A percentile compares a stretch with the other conserved stretches of the same genome.
Conservation (phyloP, 23 red algal genomes). For the Gracilaria vermiculophylla region DNA sequence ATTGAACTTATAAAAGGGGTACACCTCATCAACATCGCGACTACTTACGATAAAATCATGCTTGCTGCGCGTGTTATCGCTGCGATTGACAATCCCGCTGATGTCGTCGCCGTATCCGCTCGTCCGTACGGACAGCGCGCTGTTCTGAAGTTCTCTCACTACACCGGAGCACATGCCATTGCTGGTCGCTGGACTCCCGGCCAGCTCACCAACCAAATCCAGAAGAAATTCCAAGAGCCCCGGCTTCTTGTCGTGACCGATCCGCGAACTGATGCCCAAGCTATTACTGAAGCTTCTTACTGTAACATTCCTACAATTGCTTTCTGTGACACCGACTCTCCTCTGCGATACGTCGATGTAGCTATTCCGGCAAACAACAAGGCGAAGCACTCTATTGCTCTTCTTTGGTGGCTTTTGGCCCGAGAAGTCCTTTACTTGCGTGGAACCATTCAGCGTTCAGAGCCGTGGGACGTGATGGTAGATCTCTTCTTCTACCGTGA, state of each 20-base stretch:
- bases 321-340: conserved; percentile 98
- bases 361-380: conserved; percentile 99
- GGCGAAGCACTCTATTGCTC: conserved; percentile 82
- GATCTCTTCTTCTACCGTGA: conserved; percentile 99
- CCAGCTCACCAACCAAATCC: conserved; percentile 99
- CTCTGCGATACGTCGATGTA: conserved; percentile 87
- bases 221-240: conserved; percentile 90
- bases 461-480: conserved; percentile 98
- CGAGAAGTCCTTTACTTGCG: conserved; percentile 91
- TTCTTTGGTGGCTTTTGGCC: conserved; percentile 92
- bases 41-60: conserved; percentile 96
- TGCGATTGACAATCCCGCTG: conserved; percentile 87
- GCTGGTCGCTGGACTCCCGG: conserved; percentile 99
- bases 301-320: conserved; percentile 96
- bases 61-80: conserved; percentile 96
- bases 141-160: conserved; percentile 98
- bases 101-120: conserved; percentile 94
- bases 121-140: conserved; percentile 97
- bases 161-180: conserved; percentile 82
- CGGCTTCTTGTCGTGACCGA: conserved; percentile 97
- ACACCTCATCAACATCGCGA: conserved; percentile 90
- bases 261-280: conserved; percentile 92
- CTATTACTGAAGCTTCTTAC: conserved; percentile 92
- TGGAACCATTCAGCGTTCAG: conserved; percentile 68
- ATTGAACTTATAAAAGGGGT: conserved; percentile 37